phyloP scores from a whole-genome alignment of 163 green algal species.

The Prototheca wickerhamii region DNA sequence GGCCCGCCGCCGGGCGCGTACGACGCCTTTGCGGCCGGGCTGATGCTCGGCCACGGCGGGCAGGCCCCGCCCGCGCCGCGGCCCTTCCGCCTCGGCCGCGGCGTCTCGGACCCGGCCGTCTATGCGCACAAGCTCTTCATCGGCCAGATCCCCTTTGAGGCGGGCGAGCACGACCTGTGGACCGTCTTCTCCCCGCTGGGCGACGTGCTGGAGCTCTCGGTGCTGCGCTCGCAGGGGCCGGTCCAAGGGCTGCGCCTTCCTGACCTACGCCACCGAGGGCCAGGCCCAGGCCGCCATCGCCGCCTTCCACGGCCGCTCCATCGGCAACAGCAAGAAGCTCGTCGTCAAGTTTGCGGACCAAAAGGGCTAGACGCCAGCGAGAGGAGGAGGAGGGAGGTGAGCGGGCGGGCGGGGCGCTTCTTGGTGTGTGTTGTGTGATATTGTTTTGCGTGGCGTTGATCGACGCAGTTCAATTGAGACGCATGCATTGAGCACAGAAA shows the following conservation, averaged over 20 bases:
- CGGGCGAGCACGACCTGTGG: slow-evolving; percentile 65
- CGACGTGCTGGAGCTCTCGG: slow-evolving; percentile 74
- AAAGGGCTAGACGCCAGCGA: background rate
- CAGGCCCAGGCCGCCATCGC: slow-evolving; percentile 50
- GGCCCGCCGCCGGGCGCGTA: background rate
- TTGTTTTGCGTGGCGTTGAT: too few relatives aligned
- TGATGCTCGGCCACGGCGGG: background rate
- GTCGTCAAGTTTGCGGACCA: slow-evolving; percentile 69
- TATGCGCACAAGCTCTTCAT: slow-evolving; percentile 79
- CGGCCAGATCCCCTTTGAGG: slow-evolving; percentile 63
- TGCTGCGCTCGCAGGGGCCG: slow-evolving; percentile 49
- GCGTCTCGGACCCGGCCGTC: slow-evolving; percentile 29
- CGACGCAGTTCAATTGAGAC: too few relatives aligned
- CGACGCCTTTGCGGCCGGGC: background rate
- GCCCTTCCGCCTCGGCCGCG: slow-evolving; percentile 16
- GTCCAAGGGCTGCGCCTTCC: slow-evolving; percentile 73
- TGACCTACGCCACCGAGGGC: slow-evolving; percentile 51
- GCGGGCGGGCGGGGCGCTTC: too few relatives aligned
- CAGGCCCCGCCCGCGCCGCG: background rate
- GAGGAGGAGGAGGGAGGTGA: too few relatives aligned
- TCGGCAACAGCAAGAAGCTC: slow-evolving; percentile 46
- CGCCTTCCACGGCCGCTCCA: slow-evolving; percentile 44
- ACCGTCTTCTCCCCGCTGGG: slow-evolving; percentile 57
- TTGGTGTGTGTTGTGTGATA: too few relatives aligned
- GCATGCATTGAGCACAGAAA: too few relatives aligned